Base-by-base conservation (phyloP, 495 filamentous ascomycete species). In the Corynascus novoguineensis region DNA sequence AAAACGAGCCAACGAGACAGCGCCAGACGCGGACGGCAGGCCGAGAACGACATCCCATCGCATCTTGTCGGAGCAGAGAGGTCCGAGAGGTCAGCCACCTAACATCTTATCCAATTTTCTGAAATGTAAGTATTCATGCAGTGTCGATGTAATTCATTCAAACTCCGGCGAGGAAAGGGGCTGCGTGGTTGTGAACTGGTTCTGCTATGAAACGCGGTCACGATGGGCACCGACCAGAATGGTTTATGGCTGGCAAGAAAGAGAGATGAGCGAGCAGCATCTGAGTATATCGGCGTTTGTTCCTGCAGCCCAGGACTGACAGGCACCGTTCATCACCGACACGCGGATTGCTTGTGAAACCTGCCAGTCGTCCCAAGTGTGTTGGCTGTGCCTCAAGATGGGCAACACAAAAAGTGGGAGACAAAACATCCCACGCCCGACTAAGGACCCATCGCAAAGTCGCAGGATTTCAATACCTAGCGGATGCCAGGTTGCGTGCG, bases 401-500 rank as follows among this genome's bases (percentile, higher is more conserved):
- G 42, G 25, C 34, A 41, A 49, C 44, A 25, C 32, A 27, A 15
- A 31, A 56, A 31, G 19, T 27, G n/a, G 19, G 0, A 44, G 31
- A 29, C 4, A 38, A 24, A 54, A 46, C n/a, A 45, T 6, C 24
- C 35, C 0, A 40, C 32, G n/a, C n/a, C n/a, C n/a, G n/a, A n/a
- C n/a, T n/a, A n/a, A n/a, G n/a, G n/a, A n/a, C n/a, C n/a, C n/a
- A n/a, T 41, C 45, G 35, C 28, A 46, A 57, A 37, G 10, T 9
- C 40, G 47, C 55, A 35, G 47, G 47, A 42, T 52, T 22, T 22
- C 27, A 32, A 42, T 10, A n/a, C n/a, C n/a, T n/a, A 24, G 50
- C 57, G 57, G 55, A 59, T 59, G 45, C 49, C 24, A 31, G 15
- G 31, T 25, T 29, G 19, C 21, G 29, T 31, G 40, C 42, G 57